Percentiles rank a stretch among this genome's conserved stretches.
Evolutionary conservation across 2,329 filamentous ascomycete genomes (phyloP).

Genomic region (Decorospora gaudefroyi): DNA sequence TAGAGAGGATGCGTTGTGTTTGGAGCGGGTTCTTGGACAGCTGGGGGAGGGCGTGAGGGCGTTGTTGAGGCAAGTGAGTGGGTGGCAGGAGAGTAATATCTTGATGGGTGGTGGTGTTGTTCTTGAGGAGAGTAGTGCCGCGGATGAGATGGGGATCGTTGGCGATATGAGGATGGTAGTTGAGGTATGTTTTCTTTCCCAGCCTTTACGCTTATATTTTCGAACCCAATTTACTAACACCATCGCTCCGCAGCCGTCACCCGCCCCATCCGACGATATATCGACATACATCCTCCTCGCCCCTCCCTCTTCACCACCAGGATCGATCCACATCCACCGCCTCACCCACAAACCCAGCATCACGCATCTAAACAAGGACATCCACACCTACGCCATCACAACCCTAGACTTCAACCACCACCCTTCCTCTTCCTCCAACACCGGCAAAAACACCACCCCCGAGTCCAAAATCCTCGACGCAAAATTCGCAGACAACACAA

Average conservation of each 20-base stretch:
- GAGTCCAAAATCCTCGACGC: conserved; percentile 63
- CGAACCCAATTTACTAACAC: not conserved
- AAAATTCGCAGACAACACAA: conserved; percentile 68
- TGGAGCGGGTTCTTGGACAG: conserved; percentile 48
- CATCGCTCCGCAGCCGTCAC: not conserved
- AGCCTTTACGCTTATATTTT: not conserved
- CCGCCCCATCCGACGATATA: conserved; percentile 14
- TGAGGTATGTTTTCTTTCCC: conserved; percentile 46
- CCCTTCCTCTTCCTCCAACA: conserved; percentile 28
- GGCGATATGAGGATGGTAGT: conserved; percentile 64
- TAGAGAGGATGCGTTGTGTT: conserved; percentile 44
- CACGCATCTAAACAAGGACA: conserved; percentile 46
- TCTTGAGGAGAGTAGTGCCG: conserved; percentile 49
- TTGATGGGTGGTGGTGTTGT: conserved; percentile 68
- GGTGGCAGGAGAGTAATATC: conserved; percentile 58
- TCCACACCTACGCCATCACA: conserved; percentile 55
- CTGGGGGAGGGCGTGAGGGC: conserved; percentile 41
- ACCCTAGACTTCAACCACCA: conserved; percentile 55
- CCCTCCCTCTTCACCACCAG: conserved; percentile 11
- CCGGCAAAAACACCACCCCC: too few species aligned
- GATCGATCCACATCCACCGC: conserved; percentile 35
- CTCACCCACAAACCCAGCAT: conserved; percentile 47
- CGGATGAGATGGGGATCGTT: conserved; percentile 24
- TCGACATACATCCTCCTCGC: conserved; percentile 37
- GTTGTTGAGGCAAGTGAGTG: conserved; percentile 48